Base-by-base conservation (phyloP, 2,329 filamentous ascomycete species). In the Arthrobotrys pseudoclavata region DNA sequence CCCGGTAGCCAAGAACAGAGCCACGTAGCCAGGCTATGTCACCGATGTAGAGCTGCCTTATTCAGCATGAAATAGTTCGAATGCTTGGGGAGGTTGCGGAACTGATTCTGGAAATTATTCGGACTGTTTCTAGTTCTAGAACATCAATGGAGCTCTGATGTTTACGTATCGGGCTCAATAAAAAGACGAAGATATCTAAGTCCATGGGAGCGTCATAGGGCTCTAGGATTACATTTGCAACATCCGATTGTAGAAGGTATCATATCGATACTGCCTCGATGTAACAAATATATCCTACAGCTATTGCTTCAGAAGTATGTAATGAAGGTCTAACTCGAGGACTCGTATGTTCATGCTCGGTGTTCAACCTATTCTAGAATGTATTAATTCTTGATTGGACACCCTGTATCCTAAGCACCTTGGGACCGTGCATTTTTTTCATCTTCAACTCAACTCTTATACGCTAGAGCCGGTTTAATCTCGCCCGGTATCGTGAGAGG, bases 61-160 rank as follows among this genome's bases (percentile, higher is more conserved):
- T 72, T 60, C 1, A 60, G 69, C 9, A 57, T 72, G 69, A 72
- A 72, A 72, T 50, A 60, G 13, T 22, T n/a, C 26, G 15, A 60
- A 24, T 26, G 6, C 34, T n/a, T 45, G 34, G 42, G 18, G 3
- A 42, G 12, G 57, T 50, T 48, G 18, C 48, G 4, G 24, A 40
- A 45, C 26, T 42, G 12, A n/a, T 60, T 60, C 24, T 72, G 42
- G 50, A 60, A 72, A 66, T 53, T 66, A 66, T 66, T 62, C 60
- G 63, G 63, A 66, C 15, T 24, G 20, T 64, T 55, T 57, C 34
- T 24, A n/a, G 50, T 57, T 71, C 24, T 13, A 66, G 50, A 53
- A 72, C 15, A 48, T 66, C 42, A 24, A 47, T 66, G 50, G 69
- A 72, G 69, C 69, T 72, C 69, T 71, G 6, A 1, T 20, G 20